Evolutionary conservation across 345 rosid species (phyloP), one percentile per base, ranked within the genome.

Genomic region (Laguncularia racemosa): DNA sequence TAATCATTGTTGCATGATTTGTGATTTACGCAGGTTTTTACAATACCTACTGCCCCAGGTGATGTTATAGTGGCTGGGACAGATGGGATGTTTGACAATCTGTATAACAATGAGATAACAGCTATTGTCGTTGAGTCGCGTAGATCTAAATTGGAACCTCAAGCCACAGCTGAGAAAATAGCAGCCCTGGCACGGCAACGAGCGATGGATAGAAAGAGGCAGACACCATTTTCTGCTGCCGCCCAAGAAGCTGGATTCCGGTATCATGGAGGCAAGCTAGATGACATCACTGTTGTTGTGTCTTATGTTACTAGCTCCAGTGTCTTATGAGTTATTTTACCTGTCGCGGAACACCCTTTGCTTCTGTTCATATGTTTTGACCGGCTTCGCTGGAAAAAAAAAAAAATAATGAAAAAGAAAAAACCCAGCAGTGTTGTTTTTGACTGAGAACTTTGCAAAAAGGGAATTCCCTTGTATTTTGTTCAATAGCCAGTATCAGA

Each of bases 181-280:
- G 97, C 95, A 15, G 95, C 84, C 45, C 76, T 90, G 60, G 99
- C 96, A 53, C 82, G 95, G 15, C 75, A 78, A 57, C 78, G 92
- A 62, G 99, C 99, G 10, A 57, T 77, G 43, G 92, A 87, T 70
- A 72, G 55, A 67, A 73, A 81, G 68, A 68, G 89, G 47, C 97
- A 85, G 74, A 81, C 95, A 52, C 99, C 99, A 12, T 93, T 93
- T 70, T 74, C 99, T 14, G 46, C 78, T 13, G 86, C 99, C 17
- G 99, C 99, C 44, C 97, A 85, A 67, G 91, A 87, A 62, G 95
- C 97, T 63, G 99, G 99, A 9, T 85, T 68, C 71, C 88, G 92
- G 57, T 93, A 79, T 58, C 73, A 75, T 50, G 97, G 97, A n/a
- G 97, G 99, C 70, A 93, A 93, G 75, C 95, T 93, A 59, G 97